A percentile compares a stretch with the other conserved stretches of the same genome.
Evolutionary conservation across 2,329 filamentous ascomycete species (phyloP).

Genomic region (Colletotrichum ledebouriae): DNA sequence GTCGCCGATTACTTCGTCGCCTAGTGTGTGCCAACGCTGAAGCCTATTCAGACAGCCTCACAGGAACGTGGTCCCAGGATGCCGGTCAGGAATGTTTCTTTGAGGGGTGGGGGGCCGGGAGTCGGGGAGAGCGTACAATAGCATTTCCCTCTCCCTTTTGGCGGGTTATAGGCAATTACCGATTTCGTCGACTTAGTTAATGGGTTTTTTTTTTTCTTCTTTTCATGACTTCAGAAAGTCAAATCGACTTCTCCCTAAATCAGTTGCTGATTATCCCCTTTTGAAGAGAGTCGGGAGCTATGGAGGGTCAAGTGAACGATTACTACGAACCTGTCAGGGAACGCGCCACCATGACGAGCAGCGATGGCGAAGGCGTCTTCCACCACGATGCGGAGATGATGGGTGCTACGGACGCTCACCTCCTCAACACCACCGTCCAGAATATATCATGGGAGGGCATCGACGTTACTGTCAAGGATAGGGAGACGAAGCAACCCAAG

Average conservation of each 20-base stretch:
- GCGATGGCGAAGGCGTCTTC: constrained; percentile 11
- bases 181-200: background rate
- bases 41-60: constrained; percentile 13
- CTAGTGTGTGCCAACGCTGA: constrained; percentile 18
- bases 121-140: background rate
- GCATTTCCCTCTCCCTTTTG: background rate
- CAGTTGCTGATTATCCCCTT: background rate
- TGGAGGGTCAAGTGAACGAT: constrained; percentile 3
- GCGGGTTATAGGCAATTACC: background rate
- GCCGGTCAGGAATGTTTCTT: constrained; percentile 3
- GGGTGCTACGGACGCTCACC: constrained; percentile 58
- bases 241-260: background rate
- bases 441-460: constrained; percentile 76
- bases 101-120: background rate
- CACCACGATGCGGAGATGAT: constrained; percentile 46
- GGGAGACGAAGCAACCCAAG: constrained; percentile 72
- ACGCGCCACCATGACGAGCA: background rate
- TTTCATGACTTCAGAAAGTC: background rate
- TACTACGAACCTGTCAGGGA: constrained; percentile 10
- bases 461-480: constrained; percentile 80
- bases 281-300: background rate
- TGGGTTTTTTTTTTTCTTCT: background rate
- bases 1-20: constrained; percentile 33
- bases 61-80: constrained; percentile 3
- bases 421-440: constrained; percentile 74